A percentile compares a stretch with the other conserved stretches of the same genome.
These are phyloP conservation scores for Puccinia triticina DNA, from an alignment of 1,284 basidiomycete genomes.

Conservation along the genomic window DNA sequence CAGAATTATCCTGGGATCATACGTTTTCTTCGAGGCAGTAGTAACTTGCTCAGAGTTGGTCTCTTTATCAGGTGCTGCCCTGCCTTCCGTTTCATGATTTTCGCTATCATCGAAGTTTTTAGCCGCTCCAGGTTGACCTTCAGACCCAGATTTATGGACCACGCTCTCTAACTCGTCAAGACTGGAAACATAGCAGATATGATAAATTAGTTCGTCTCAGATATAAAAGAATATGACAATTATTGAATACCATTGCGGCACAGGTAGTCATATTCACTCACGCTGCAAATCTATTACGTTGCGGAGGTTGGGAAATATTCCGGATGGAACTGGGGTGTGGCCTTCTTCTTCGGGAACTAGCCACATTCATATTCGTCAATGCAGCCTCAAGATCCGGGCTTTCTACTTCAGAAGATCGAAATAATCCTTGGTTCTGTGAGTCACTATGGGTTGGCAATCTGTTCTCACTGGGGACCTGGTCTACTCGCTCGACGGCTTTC, in stretches of 20 bases:
- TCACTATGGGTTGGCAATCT: neutral
- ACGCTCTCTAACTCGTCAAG: neutral
- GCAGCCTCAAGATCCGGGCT: neutral
- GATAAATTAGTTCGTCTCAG: neutral
- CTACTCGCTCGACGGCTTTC: neutral
- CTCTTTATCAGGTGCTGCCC: neutral
- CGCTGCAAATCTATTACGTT: neutral
- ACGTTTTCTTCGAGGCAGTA: neutral
- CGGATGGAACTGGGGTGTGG: neutral
- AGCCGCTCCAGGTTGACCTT: neutral
- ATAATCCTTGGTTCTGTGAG: neutral
- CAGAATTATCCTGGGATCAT: neutral
- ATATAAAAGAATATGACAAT: neutral
- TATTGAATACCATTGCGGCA: neutral
- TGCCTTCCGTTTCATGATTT: neutral
- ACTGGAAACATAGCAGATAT: neutral
- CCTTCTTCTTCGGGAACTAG: neutral
- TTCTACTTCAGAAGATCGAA: neutral
- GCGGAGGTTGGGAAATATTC: neutral
- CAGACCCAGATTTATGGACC: neutral
- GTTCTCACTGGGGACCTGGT: neutral
- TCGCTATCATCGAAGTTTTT: neutral
- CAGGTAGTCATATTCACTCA: neutral
- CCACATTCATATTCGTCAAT: neutral
- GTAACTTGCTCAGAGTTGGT: neutral